These are phyloP conservation scores for Trichosporon ovoides DNA, from an alignment of 1,284 basidiomycete genomes.

Conservation along the genomic window DNA sequence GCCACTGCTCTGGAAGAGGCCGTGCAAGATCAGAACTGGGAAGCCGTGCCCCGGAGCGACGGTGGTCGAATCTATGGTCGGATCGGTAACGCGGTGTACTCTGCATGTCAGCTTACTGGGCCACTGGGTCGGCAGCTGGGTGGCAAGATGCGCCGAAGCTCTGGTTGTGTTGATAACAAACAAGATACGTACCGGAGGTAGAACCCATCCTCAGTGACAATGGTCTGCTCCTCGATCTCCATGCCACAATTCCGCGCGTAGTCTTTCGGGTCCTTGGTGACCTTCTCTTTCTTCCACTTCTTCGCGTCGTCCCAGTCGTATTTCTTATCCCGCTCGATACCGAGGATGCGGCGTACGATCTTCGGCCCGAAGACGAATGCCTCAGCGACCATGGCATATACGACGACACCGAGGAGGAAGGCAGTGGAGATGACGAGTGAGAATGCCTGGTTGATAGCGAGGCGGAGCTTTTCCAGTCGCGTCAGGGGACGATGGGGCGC, in stretches of 20 bases:
- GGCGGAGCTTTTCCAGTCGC: constrained; percentile 35
- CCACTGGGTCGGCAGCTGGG: too few species aligned
- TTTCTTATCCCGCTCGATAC: not conserved
- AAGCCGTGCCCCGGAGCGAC: constrained; percentile 52
- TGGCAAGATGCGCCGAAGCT: too few species aligned
- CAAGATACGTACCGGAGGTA: constrained; percentile 51
- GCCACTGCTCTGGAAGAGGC: constrained; percentile 59
- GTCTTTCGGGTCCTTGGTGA: constrained; percentile 56
- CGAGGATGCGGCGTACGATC: not conserved
- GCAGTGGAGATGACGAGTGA: constrained; percentile 53
- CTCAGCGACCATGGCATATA: constrained; percentile 47
- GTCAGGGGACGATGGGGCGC: constrained; percentile 35
- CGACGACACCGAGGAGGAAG: constrained; percentile 52
- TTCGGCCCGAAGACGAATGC: constrained; percentile 34
- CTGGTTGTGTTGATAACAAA: too few species aligned
- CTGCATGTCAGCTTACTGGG: constrained; percentile 27
- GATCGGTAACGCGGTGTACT: constrained; percentile 56
- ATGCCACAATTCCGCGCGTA: constrained; percentile 57
- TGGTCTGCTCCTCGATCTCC: constrained; percentile 56
- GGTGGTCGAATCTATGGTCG: constrained; percentile 37
- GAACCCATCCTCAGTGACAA: constrained; percentile 60
- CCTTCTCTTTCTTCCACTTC: constrained; percentile 52
- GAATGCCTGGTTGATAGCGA: constrained; percentile 51
- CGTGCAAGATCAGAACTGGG: constrained; percentile 60
- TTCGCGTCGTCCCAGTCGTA: constrained; percentile 55